These are phyloP conservation scores for Ophiostoma piceae DNA, from an alignment of 2,329 filamentous ascomycete species.

Conservation along the genomic window DNA sequence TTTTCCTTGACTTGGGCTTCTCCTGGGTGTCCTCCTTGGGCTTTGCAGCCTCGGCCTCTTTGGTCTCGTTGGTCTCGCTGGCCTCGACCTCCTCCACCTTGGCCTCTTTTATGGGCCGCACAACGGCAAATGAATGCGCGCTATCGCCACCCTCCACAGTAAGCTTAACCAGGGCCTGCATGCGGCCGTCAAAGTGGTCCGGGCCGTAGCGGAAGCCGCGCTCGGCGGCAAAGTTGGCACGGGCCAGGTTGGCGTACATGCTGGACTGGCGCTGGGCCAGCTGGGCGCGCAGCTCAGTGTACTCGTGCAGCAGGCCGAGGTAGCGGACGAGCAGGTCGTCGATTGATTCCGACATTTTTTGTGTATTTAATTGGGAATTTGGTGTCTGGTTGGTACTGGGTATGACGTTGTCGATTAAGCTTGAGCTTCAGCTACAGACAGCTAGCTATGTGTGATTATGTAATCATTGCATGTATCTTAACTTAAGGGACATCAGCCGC, in stretches of 20 bases:
- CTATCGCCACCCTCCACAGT: constrained; percentile 27
- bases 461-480: background rate
- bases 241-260: constrained; percentile 59
- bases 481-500: background rate
- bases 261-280: constrained; percentile 51
- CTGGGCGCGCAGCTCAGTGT: constrained; percentile 53
- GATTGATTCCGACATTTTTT: constrained; percentile 40
- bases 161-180: constrained; percentile 55
- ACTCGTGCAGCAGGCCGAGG: constrained; percentile 60
- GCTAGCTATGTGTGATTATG: background rate
- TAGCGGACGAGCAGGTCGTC: constrained; percentile 62
- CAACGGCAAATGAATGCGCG: constrained; percentile 22
- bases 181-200: constrained; percentile 68
- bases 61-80: background rate
- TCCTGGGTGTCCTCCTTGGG: constrained; percentile 2
- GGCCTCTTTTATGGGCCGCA: constrained; percentile 6
- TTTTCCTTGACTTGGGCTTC: background rate
- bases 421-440: background rate
- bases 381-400: background rate
- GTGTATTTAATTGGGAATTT: background rate
- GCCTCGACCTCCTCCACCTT: constrained; percentile 8
- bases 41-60: background rate
- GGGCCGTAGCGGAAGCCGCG: constrained; percentile 60
- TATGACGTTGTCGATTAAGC: background rate
- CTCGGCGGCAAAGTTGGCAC: constrained; percentile 68